Percentiles rank a stretch among this genome's conserved stretches.
phyloP scores from a whole-genome alignment of 176 grass and related monocot species.

The Avena insularis region DNA sequence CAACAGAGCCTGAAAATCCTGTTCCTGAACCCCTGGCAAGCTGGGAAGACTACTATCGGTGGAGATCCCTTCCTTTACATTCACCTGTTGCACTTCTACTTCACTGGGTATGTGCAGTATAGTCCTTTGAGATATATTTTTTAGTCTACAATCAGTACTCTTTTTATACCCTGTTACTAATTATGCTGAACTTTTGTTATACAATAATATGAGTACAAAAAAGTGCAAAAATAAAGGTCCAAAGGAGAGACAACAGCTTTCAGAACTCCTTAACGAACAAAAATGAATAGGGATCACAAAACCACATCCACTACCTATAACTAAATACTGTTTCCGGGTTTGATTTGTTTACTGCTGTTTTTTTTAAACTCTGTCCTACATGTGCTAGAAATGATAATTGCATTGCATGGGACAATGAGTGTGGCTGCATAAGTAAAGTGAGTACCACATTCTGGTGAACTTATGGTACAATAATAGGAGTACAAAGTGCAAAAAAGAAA shows the following conservation, averaged over 20 bases:
- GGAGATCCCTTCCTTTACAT: slow-evolving; percentile 86
- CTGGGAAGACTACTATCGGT: slow-evolving; percentile 91
- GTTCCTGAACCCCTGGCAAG: slow-evolving; percentile 51
- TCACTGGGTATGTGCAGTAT: slow-evolving; percentile 73
- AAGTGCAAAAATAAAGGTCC: background rate
- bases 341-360: background rate
- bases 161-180: background rate
- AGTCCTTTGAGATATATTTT: slow-evolving; percentile 16
- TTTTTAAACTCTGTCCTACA: background rate
- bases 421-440: background rate
- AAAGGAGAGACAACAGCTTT: background rate
- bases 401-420: background rate
- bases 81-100: slow-evolving; percentile 86
- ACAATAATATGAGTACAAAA: background rate
- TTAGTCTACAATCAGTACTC: background rate
- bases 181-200: background rate
- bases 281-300: background rate
- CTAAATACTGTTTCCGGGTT: background rate
- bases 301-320: background rate
- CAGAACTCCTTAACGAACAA: background rate
- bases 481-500: background rate
- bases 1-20: slow-evolving; percentile 59
- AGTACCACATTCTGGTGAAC: background rate
- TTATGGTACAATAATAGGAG: background rate
- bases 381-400: slow-evolving; percentile 20